Evolutionary conservation across 2,329 filamentous ascomycete genomes (phyloP).

Genomic region (Ilyonectria robusta): DNA sequence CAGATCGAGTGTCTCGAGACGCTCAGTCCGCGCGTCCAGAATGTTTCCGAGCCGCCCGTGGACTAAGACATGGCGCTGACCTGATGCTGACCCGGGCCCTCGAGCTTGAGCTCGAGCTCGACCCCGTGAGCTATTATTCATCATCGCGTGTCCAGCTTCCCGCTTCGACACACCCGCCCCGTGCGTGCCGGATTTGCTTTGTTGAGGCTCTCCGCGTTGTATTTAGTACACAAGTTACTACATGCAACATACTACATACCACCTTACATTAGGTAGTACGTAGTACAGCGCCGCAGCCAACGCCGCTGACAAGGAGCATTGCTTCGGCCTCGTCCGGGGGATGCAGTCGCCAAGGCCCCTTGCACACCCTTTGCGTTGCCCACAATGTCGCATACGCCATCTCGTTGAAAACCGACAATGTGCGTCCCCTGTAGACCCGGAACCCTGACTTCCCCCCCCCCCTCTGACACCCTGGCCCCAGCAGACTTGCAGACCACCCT

Average conservation of each 20-base stretch:
- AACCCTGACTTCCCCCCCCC: conserved; percentile 24
- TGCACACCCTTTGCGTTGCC: not conserved
- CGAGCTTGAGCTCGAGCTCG: not conserved
- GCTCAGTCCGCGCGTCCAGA: conserved; percentile 10
- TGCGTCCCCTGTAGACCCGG: conserved; percentile 20
- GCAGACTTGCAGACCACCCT: conserved; percentile 17
- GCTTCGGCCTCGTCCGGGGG: conserved; percentile 25
- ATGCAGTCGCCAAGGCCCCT: not conserved
- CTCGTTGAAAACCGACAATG: conserved; percentile 4
- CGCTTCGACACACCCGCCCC: conserved; percentile 12
- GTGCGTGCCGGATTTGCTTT: conserved; percentile 3
- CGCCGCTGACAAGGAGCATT: conserved; percentile 3
- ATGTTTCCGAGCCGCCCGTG: conserved; percentile 9
- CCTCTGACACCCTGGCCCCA: not conserved
- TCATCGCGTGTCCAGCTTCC: conserved; percentile 17
- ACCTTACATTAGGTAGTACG: not conserved
- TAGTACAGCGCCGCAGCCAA: not conserved
- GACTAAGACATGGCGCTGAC: conserved; percentile 3
- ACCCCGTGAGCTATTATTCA: conserved; percentile 19
- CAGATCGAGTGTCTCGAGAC: conserved; percentile 3
- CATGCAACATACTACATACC: not conserved
- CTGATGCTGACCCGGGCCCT: conserved; percentile 20
- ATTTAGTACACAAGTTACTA: too few species aligned
- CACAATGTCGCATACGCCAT: not conserved
- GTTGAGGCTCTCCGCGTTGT: conserved; percentile 6